Conservation (phyloP, 2,329 filamentous ascomycete genomes). For the Emergomyces orientalis region DNA sequence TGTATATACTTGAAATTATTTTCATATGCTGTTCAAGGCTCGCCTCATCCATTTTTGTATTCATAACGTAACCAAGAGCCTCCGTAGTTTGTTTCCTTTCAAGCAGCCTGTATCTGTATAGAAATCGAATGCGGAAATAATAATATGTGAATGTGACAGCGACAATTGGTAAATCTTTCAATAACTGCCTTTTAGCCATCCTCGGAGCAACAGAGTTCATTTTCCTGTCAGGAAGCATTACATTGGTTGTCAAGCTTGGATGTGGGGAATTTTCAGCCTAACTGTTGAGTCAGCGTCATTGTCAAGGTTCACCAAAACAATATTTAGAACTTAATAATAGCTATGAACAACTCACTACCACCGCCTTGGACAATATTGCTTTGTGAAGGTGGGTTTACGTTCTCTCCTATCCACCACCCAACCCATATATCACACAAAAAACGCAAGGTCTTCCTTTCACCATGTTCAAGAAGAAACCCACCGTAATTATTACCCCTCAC, state of each 20-base stretch:
- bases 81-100: background rate
- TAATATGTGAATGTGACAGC: background rate
- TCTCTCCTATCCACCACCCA: background rate
- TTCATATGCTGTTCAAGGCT: background rate
- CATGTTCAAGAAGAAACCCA: constrained; percentile 59
- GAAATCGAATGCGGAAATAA: background rate
- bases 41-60: background rate
- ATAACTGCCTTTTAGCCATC: background rate
- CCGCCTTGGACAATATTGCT: too few relatives aligned
- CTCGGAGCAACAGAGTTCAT: background rate
- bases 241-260: background rate
- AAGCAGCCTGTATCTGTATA: background rate
- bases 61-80: background rate
- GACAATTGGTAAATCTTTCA: background rate
- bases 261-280: background rate
- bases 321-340: too few relatives aligned
- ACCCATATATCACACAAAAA: background rate
- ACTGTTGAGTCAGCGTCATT: background rate
- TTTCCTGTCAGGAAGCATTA: too few relatives aligned
- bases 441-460: background rate
- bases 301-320: background rate
- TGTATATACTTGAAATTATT: background rate
- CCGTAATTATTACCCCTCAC: constrained; percentile 31
- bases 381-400: too few relatives aligned
- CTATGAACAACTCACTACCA: too few relatives aligned